Evolutionary conservation across 2,329 filamentous ascomycete species (phyloP).

Genomic region (Exserohilum turcica): DNA sequence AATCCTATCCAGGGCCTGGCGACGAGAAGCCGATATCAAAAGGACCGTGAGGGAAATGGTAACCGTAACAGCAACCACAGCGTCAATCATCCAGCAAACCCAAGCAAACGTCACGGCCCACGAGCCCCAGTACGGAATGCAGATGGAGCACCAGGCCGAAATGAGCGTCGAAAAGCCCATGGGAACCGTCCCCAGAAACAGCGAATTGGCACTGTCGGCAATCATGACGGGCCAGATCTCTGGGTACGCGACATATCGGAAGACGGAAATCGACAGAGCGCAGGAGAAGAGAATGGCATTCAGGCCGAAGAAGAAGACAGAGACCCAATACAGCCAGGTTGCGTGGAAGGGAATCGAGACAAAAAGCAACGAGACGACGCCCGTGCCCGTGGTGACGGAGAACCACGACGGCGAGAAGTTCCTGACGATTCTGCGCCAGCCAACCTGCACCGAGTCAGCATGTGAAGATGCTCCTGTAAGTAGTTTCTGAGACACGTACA

Average conservation of each 20-base stretch:
- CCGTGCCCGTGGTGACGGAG: slow-evolving; percentile 64
- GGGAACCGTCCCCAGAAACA: slow-evolving; percentile 70
- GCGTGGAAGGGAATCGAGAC: slow-evolving; percentile 66
- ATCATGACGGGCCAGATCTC: slow-evolving; percentile 70
- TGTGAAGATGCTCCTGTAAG: not conserved
- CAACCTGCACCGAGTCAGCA: slow-evolving; percentile 23
- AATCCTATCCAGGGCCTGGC: slow-evolving; percentile 52
- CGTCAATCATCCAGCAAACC: slow-evolving; percentile 58
- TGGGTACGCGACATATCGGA: slow-evolving; percentile 69
- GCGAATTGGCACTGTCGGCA: slow-evolving; percentile 66
- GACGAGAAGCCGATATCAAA: slow-evolving; percentile 54
- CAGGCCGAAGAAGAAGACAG: slow-evolving; percentile 64
- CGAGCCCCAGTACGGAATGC: slow-evolving; percentile 64
- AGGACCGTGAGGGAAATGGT: slow-evolving; percentile 58
- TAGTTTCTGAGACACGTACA: slow-evolving; percentile 12
- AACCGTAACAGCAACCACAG: slow-evolving; percentile 50
- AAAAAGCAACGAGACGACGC: slow-evolving; percentile 68
- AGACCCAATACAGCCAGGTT: slow-evolving; percentile 63
- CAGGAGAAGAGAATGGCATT: slow-evolving; percentile 64
- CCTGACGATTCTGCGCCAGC: slow-evolving; percentile 45
- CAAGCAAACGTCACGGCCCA: slow-evolving; percentile 58
- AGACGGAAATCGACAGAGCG: slow-evolving; percentile 60
- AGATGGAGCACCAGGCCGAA: slow-evolving; percentile 66
- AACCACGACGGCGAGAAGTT: slow-evolving; percentile 49
- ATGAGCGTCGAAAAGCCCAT: slow-evolving; percentile 73